Conservation (phyloP, 192 early-diverging fungal species). For the Backusella morwellensis region DNA sequence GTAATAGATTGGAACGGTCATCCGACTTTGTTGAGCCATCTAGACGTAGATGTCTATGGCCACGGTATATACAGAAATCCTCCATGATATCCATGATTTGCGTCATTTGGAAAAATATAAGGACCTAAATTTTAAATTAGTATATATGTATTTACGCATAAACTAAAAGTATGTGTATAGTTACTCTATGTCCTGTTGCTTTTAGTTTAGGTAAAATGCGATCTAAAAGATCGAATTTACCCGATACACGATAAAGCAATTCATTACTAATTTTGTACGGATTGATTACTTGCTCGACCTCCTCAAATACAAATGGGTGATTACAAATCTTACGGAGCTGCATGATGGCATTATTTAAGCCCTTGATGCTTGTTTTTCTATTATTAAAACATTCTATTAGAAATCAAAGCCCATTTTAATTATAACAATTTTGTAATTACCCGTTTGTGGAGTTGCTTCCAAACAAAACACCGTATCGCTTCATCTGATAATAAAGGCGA, state of each 20-base stretch:
- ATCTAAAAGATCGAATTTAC: slow-evolving; percentile 96
- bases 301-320: slow-evolving; percentile 95
- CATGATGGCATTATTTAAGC: slow-evolving; percentile 94
- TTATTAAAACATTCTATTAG: not conserved
- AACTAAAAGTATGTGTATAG: slow-evolving; percentile 27
- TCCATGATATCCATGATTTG: slow-evolving; percentile 96
- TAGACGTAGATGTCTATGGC: slow-evolving; percentile 72
- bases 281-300: slow-evolving; percentile 83
- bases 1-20: slow-evolving; percentile 73
- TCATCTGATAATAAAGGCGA: slow-evolving; percentile 82
- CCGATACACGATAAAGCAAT: slow-evolving; percentile 77
- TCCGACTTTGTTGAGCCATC: slow-evolving; percentile 93
- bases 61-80: slow-evolving; percentile 81
- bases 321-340: slow-evolving; percentile 97
- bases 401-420: not conserved
- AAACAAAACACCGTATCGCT: slow-evolving; percentile 69
- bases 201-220: slow-evolving; percentile 87
- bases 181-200: slow-evolving; percentile 72
- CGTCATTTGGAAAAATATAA: slow-evolving; percentile 81
- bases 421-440: slow-evolving; percentile 34
- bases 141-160: not conserved
- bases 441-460: slow-evolving; percentile 60
- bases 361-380: slow-evolving; percentile 61
- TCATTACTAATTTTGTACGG: slow-evolving; percentile 67
- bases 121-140: slow-evolving; percentile 36